Conservation (phyloP, 2,329 filamentous ascomycete genomes). For the Thermothelomyces thermophilus region DNA sequence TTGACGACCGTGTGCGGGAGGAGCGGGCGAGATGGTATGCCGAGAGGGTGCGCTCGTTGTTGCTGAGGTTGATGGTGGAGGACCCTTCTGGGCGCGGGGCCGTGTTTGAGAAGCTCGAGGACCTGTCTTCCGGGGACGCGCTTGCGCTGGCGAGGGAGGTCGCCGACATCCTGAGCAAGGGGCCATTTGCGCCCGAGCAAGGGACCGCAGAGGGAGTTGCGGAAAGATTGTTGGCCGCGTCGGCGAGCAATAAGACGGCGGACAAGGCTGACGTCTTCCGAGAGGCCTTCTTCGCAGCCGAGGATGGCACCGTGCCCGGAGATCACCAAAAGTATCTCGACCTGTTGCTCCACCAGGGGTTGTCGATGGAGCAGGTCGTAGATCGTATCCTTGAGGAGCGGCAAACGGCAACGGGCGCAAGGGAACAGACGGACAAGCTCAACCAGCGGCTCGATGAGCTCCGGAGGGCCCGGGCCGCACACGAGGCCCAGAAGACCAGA, state of each 20-base stretch:
- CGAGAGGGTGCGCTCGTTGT: constrained; percentile 21
- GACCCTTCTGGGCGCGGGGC: constrained; percentile 13
- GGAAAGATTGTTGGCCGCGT: constrained; percentile 17
- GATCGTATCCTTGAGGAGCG: constrained; percentile 24
- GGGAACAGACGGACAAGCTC: constrained; percentile 26
- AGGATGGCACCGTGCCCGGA: constrained; percentile 19
- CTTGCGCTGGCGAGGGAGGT: constrained; percentile 13
- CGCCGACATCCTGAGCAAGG: constrained; percentile 18
- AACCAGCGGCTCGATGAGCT: constrained; percentile 27
- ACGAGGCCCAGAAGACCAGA: constrained; percentile 27
- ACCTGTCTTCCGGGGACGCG: constrained; percentile 9
- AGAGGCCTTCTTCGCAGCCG: constrained; percentile 22
- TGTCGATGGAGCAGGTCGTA: constrained; percentile 26
- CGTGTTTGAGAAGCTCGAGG: constrained; percentile 22
- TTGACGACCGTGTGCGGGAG: constrained; percentile 44
- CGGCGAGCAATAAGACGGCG: constrained; percentile 14
- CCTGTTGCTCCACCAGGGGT: constrained; percentile 20
- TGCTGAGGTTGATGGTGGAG: constrained; percentile 23
- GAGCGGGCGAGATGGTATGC: constrained; percentile 51
- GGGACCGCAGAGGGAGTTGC: constrained; percentile 4
- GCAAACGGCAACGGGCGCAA: constrained; percentile 20
- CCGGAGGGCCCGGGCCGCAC: constrained; percentile 22
- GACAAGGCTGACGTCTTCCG: constrained; percentile 19
- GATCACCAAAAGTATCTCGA: constrained; percentile 24
- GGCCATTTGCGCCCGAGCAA: constrained; percentile 14